Percentiles rank a stretch among this genome's conserved stretches.
Conservation (phyloP, 2,329 filamentous ascomycete species). For the Colletotrichum lindemuthianum region DNA sequence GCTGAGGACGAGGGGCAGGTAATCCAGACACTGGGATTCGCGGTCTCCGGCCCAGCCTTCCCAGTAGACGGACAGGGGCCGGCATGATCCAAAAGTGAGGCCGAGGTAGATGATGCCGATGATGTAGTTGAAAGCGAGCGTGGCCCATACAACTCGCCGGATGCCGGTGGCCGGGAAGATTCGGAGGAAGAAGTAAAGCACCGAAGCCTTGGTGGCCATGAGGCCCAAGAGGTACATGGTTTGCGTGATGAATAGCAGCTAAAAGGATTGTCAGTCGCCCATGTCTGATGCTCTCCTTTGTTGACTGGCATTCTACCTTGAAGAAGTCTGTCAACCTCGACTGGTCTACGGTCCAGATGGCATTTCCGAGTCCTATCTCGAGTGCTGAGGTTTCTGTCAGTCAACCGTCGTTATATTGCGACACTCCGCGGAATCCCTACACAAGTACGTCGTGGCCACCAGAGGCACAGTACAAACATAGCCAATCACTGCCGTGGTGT, state of each 20-base stretch:
- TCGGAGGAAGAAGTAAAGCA: constrained; percentile 46
- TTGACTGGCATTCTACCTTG: background rate
- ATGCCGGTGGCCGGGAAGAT: constrained; percentile 41
- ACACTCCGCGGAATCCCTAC: fast-evolving
- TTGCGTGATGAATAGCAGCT: constrained; percentile 8
- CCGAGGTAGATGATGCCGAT: constrained; percentile 1
- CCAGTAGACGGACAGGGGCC: constrained; percentile 8
- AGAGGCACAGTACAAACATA: constrained; percentile 9
- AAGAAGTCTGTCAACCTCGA: background rate
- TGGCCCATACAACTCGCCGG: constrained; percentile 4
- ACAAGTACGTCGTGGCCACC: background rate
- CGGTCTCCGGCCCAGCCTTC: background rate
- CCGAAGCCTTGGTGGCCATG: constrained; percentile 42
- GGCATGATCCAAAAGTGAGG: constrained; percentile 1
- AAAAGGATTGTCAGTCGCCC: fast-evolving
- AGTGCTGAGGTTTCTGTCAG: background rate
- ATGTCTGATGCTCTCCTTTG: background rate
- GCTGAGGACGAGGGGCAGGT: background rate
- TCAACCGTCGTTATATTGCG: no score
- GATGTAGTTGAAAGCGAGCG: background rate
- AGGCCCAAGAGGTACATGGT: background rate
- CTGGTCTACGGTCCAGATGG: background rate
- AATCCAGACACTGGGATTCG: background rate
- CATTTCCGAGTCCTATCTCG: background rate
- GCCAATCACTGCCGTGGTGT: background rate